These are phyloP conservation scores for Thraustotheca clavata DNA, from an alignment of 352 stramenopile genomes.

Conservation along the genomic window DNA sequence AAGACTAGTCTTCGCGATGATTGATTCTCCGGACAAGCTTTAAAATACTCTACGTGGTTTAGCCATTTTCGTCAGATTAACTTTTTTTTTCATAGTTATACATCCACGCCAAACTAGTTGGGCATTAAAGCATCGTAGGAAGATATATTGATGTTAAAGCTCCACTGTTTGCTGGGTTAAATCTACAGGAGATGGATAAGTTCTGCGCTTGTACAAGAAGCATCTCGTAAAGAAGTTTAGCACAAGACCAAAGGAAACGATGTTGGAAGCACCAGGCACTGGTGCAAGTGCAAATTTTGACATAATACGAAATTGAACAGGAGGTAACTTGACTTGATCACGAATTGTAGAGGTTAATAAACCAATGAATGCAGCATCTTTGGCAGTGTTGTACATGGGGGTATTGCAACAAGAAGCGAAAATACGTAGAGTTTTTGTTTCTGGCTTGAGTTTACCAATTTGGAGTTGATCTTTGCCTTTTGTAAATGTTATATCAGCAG, in stretches of 20 bases:
- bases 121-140: too few species aligned
- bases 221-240: background rate
- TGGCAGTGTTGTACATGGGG: constrained; percentile 7
- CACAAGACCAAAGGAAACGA: background rate
- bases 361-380: constrained; percentile 2
- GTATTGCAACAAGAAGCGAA: constrained; percentile 17
- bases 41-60: too few species aligned
- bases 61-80: too few species aligned
- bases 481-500: background rate
- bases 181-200: background rate
- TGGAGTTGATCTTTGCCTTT: background rate
- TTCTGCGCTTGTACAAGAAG: background rate
- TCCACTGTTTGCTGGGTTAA: too few species aligned
- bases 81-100: too few species aligned
- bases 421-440: constrained; percentile 3
- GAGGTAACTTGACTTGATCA: background rate
- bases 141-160: too few species aligned
- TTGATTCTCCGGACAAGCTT: too few species aligned
- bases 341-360: background rate
- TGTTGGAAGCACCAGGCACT: background rate
- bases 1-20: too few species aligned
- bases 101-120: too few species aligned
- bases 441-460: background rate
- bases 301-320: constrained; percentile 10
- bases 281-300: background rate